Evolutionary conservation across 2,329 filamentous ascomycete species (phyloP), one percentile per base, ranked within the genome.

Genomic region (Beauveria sp.): DNA sequence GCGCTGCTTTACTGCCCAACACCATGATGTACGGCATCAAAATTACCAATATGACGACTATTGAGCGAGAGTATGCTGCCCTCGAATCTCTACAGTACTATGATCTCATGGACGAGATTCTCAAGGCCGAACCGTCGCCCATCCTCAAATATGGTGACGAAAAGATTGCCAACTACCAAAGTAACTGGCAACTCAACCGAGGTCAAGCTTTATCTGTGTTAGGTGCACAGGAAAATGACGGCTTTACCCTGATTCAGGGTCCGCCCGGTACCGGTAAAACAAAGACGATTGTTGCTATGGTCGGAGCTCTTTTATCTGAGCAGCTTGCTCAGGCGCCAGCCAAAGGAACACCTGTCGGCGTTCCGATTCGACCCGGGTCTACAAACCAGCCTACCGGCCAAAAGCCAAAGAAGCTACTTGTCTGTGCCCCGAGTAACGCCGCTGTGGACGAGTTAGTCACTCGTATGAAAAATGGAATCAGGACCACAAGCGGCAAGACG

Each of bases 391-490:
- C 37, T 10, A 30, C 56, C 28, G 55, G 50, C 2, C 56, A 53
- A 22, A 63, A 72, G 1, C 71, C 84, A 2, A 97, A 96, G 76
- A 99, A 97, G 73, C 80, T 99, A 28, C 82, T 99, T 28, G 91
- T 99, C 26, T 99, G 94, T 70, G 94, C 94, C n/a, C 94, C 94
- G 16, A 97, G 92, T 80, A 99, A 99, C 73, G 94, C 94, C 7
- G 94, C 94, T 37, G 94, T 99, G 6, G 94, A 99, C 71, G 94
- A 99, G 73, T 73, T 99, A 64, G 94, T 99, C 20, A 86, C 97
- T 72, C 88, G 94, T 76, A 83, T 99, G 69, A 97, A 96, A 75
- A 79, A 85, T 58, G 94, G 94, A 5, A 83, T 99, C 57, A 93
- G 87, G 69, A 92, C 91, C 0, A 80, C 84, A 62, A 84, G 82